phyloP scores from a whole-genome alignment of 352 stramenopile genomes.

The Globisporangium viniferum region DNA sequence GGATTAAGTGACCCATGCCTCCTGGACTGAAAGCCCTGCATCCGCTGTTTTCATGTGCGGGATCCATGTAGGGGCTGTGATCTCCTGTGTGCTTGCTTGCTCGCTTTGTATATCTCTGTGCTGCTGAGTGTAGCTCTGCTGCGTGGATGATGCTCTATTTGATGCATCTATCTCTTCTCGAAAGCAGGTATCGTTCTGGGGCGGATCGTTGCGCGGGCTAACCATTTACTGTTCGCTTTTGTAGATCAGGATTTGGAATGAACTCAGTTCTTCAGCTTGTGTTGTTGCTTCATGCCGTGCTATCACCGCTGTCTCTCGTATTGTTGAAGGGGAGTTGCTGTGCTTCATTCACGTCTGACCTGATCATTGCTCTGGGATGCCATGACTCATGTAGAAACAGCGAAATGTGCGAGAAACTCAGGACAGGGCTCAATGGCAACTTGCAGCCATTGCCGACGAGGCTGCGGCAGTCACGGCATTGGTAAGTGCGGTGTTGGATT shows the following conservation, averaged over 20 bases:
- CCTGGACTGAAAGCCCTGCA: neutral
- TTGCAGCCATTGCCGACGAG: neutral
- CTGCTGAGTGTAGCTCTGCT: conserved; percentile 6
- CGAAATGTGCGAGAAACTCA: neutral
- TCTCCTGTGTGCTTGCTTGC: conserved; percentile 8
- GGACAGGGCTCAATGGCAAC: neutral
- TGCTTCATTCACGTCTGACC: conserved; percentile 3
- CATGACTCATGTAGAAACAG: conserved; percentile 20
- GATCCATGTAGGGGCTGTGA: neutral
- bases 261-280: conserved; percentile 18
- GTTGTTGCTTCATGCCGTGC: conserved; percentile 5
- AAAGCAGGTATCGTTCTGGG: conserved; percentile 17
- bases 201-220: conserved; percentile 16
- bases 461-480: neutral
- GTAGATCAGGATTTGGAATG: conserved; percentile 27
- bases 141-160: conserved; percentile 7
- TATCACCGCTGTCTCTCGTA: neutral
- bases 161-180: conserved; percentile 5
- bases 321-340: neutral
- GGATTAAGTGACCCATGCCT: neutral
- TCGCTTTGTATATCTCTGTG: conserved; percentile 15
- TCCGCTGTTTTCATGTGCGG: neutral
- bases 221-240: conserved; percentile 24
- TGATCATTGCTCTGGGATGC: conserved; percentile 19
- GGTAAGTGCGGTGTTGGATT: neutral